These are phyloP conservation scores for Moniliophthora roreri DNA, from an alignment of 1,284 basidiomycete genomes.

Conservation along the genomic window DNA sequence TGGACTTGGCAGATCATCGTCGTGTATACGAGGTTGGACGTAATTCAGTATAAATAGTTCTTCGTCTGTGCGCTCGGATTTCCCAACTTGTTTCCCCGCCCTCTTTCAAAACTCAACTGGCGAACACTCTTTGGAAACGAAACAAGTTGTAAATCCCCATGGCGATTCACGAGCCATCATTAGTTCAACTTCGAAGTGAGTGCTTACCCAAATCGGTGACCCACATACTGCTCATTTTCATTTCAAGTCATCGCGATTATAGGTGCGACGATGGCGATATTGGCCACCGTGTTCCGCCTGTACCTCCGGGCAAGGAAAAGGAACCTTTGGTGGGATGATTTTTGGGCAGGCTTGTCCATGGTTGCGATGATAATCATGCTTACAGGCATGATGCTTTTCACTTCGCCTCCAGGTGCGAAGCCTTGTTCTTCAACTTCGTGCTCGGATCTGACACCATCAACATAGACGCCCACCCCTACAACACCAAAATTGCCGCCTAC, in stretches of 20 bases:
- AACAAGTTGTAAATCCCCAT: too few species aligned
- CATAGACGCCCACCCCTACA: neutral
- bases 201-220: too few species aligned
- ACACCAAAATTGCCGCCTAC: neutral
- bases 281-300: neutral
- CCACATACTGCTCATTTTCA: too few species aligned
- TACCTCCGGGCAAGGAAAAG: neutral
- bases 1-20: too few species aligned
- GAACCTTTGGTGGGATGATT: slow-evolving; percentile 6
- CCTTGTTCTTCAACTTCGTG: neutral
- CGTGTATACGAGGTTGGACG: too few species aligned
- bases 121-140: too few species aligned
- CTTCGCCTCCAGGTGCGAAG: neutral
- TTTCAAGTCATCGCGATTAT: neutral
- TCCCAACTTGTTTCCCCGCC: too few species aligned
- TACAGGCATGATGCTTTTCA: neutral
- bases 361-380: neutral
- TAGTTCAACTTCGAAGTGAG: too few species aligned
- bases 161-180: too few species aligned
- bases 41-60: too few species aligned
- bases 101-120: too few species aligned
- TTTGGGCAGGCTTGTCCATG: slow-evolving; percentile 1
- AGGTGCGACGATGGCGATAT: neutral
- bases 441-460: neutral
- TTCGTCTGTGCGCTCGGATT: too few species aligned